These are phyloP conservation scores for Arthrinium puccinioides DNA, from an alignment of 2,329 filamentous ascomycete genomes.

Conservation along the genomic window DNA sequence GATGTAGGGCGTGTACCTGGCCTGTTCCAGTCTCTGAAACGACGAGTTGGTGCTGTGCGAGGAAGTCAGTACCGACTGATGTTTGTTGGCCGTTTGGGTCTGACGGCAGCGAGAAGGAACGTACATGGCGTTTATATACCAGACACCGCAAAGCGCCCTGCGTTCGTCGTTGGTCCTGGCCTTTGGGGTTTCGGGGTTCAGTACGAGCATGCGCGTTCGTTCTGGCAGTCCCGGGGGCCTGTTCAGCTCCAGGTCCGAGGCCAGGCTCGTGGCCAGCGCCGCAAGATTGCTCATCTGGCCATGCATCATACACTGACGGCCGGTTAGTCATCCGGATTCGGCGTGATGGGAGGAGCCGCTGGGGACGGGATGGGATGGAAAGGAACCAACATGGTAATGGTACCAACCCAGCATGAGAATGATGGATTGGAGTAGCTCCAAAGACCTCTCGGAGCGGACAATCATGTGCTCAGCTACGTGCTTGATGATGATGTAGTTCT, in stretches of 20 bases:
- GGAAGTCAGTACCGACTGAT: background rate
- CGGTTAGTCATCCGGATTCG: too few species aligned
- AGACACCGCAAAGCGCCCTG: constrained; percentile 43
- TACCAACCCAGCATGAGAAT: constrained; percentile 43
- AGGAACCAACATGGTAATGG: too few species aligned
- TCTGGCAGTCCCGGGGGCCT: constrained; percentile 32
- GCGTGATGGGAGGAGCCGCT: too few species aligned
- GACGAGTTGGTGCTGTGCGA: constrained; percentile 29
- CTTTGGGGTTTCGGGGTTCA: constrained; percentile 28
- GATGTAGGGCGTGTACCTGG: constrained; percentile 45
- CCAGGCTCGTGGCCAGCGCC: constrained; percentile 37
- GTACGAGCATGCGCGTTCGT: constrained; percentile 33
- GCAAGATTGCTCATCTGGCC: constrained; percentile 44
- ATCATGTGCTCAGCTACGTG: constrained; percentile 41
- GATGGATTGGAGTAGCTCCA: constrained; percentile 42
- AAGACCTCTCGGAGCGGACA: constrained; percentile 38
- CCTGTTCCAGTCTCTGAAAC: constrained; percentile 36
- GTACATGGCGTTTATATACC: constrained; percentile 47
- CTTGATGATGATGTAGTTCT: constrained; percentile 39
- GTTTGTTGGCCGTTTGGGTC: too few species aligned
- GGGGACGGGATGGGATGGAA: too few species aligned
- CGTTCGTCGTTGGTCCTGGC: constrained; percentile 43
- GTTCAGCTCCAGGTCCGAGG: constrained; percentile 39
- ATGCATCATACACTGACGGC: constrained; percentile 46
- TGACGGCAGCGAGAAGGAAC: constrained; percentile 36